These are phyloP conservation scores for Backusella parvicylindrica DNA, from an alignment of 192 early-diverging fungal species.

Conservation along the genomic window DNA sequence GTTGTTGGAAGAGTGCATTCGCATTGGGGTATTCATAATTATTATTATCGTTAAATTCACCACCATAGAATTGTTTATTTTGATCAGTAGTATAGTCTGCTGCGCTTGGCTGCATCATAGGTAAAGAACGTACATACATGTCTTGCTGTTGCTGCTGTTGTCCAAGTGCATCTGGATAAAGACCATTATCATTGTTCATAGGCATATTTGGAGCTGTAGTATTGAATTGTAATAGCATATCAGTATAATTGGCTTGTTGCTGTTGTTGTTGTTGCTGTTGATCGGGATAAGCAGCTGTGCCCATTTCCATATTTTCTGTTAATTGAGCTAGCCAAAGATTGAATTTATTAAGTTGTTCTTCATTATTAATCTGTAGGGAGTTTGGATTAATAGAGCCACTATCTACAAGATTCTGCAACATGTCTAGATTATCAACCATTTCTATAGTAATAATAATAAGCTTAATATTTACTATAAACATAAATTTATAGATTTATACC, in stretches of 20 bases:
- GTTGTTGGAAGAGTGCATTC: neutral
- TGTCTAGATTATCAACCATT: slow-evolving; percentile 15
- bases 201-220: neutral
- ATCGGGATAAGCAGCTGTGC: neutral
- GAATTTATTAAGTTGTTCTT: slow-evolving; percentile 5
- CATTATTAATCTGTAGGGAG: slow-evolving; percentile 11
- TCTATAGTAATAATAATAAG: neutral
- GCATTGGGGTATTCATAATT: slow-evolving; percentile 1
- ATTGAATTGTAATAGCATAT: slow-evolving; percentile 7
- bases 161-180: neutral
- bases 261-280: neutral
- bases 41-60: neutral
- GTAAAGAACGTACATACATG: slow-evolving; percentile 15
- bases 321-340: slow-evolving; percentile 25
- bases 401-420: slow-evolving; percentile 17
- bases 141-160: neutral
- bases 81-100: neutral
- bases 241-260: slow-evolving; percentile 1
- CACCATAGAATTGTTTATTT: neutral
- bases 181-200: neutral
- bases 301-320: slow-evolving; percentile 8
- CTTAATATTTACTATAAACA: neutral
- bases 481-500: slow-evolving; percentile 8
- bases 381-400: neutral
- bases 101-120: neutral